A percentile compares a stretch with the other conserved stretches of the same genome.
phyloP scores from a whole-genome alignment of 306 rosid genomes.

The Lathyrus aphaca region DNA sequence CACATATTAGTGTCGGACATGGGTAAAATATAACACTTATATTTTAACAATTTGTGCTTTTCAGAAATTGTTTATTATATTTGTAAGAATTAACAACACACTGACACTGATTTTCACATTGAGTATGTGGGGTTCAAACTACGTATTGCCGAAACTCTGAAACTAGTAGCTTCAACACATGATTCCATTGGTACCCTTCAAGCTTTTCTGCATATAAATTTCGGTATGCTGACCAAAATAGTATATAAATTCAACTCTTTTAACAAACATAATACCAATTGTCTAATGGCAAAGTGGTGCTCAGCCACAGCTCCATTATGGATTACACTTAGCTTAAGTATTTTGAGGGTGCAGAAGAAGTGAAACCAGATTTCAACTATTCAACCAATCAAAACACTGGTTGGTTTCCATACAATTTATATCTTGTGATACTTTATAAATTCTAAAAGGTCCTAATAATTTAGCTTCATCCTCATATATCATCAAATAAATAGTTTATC shows the following conservation, averaged over 20 bases:
- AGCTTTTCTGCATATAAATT: background rate
- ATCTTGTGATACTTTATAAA: slow-evolving; percentile 19
- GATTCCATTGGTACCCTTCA: too few species aligned
- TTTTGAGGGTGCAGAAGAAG: background rate
- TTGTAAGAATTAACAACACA: slow-evolving; percentile 1
- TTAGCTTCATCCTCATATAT: slow-evolving; percentile 2
- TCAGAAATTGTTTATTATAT: background rate
- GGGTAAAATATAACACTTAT: background rate
- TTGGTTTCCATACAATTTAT: slow-evolving; percentile 19
- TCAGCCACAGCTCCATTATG: slow-evolving; percentile 9
- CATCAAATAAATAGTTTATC: slow-evolving; percentile 10
- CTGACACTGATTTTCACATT: slow-evolving; percentile 5
- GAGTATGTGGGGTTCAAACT: background rate
- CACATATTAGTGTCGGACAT: background rate
- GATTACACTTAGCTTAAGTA: background rate
- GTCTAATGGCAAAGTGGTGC: slow-evolving; percentile 23
- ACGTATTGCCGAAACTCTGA: too few species aligned
- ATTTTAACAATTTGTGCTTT: background rate
- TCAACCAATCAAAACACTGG: slow-evolving; percentile 1
- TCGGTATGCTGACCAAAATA: slow-evolving; percentile 5
- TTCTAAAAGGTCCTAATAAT: slow-evolving; percentile 8
- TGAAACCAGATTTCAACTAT: background rate
- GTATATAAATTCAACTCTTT: background rate
- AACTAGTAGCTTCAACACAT: too few species aligned
- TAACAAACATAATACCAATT: slow-evolving; percentile 17